A percentile compares a stretch with the other conserved stretches of the same genome.
These are phyloP conservation scores for Moesziomyces antarcticus DNA, from an alignment of 1,284 basidiomycete species.

Conservation along the genomic window DNA sequence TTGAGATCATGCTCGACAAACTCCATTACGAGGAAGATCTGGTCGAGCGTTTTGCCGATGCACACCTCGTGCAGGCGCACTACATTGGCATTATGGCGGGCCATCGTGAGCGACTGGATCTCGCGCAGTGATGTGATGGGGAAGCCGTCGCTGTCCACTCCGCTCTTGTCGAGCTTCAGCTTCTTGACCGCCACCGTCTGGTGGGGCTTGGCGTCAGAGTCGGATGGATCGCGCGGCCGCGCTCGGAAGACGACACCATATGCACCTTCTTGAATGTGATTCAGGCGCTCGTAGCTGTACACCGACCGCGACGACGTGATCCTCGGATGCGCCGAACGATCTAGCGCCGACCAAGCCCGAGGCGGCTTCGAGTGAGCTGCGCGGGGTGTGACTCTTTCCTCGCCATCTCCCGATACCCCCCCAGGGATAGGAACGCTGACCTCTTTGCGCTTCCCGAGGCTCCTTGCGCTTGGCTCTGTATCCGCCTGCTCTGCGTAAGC, in stretches of 20 bases:
- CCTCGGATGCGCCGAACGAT: constrained; percentile 42
- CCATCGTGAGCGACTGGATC: constrained; percentile 87
- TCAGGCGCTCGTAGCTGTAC: constrained; percentile 72
- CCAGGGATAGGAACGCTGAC: too few species aligned
- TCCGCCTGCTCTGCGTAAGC: too few species aligned
- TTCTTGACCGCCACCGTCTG: constrained; percentile 88
- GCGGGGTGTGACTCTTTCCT: background rate
- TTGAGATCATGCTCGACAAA: constrained; percentile 99
- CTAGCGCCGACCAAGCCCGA: constrained; percentile 11
- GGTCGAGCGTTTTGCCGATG: constrained; percentile 97
- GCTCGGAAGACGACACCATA: constrained; percentile 98
- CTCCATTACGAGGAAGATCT: constrained; percentile 99
- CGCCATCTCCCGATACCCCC: too few species aligned
- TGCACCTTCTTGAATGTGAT: constrained; percentile 98
- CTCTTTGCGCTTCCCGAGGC: background rate
- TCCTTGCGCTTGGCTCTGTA: too few species aligned
- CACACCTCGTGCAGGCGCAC: constrained; percentile 95
- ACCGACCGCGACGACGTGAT: constrained; percentile 58
- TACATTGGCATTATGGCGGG: constrained; percentile 82
- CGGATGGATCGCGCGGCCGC: constrained; percentile 64
- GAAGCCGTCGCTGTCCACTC: constrained; percentile 88
- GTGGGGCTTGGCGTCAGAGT: background rate
- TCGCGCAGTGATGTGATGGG: constrained; percentile 96
- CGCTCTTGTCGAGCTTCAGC: constrained; percentile 87
- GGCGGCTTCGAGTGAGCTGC: background rate